Conservation (phyloP, 495 filamentous ascomycete species). For the Tetracladium setigerum region DNA sequence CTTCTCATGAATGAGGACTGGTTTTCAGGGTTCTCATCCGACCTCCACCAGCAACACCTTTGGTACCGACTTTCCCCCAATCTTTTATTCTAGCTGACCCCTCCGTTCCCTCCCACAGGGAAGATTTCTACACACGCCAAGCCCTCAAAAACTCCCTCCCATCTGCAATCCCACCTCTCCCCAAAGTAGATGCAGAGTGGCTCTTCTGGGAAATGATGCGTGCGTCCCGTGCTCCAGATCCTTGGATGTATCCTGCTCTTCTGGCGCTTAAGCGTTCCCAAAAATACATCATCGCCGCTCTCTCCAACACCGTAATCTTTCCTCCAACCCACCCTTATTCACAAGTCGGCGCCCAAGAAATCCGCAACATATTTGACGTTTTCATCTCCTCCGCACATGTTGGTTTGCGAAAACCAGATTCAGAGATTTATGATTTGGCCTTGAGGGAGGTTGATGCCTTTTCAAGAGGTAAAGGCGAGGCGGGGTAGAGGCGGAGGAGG, state of each 20-base stretch:
- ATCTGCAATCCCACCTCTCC: conserved; percentile 49
- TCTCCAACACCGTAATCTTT: conserved; percentile 85
- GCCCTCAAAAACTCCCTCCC: conserved; percentile 5
- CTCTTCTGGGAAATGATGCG: conserved; percentile 95
- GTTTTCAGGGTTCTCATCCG: conserved; percentile 67
- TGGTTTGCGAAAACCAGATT: conserved; percentile 81
- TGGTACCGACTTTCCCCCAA: conserved; percentile 41
- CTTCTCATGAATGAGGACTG: conserved; percentile 65
- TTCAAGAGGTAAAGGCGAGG: conserved; percentile 41
- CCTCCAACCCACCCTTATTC: conserved; percentile 55
- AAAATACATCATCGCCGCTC: conserved; percentile 65
- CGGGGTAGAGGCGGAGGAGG: conserved; percentile 53
- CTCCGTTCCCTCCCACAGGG: neutral
- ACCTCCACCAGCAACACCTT: conserved; percentile 54
- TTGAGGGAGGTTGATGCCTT: conserved; percentile 54
- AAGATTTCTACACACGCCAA: conserved; percentile 12
- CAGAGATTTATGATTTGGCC: conserved; percentile 69
- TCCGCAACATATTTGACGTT: conserved; percentile 64
- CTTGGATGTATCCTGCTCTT: conserved; percentile 78
- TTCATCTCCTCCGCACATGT: conserved; percentile 81
- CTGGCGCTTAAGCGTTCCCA: conserved; percentile 53
- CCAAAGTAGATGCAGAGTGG: conserved; percentile 66
- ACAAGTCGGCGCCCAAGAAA: conserved; percentile 31
- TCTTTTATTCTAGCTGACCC: conserved; percentile 36
- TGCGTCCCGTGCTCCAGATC: conserved; percentile 61